Percentiles rank a stretch among this genome's conserved stretches.
These are phyloP conservation scores for Glycine latifolia DNA, from an alignment of 306 rosid genomes.

Conservation along the genomic window DNA sequence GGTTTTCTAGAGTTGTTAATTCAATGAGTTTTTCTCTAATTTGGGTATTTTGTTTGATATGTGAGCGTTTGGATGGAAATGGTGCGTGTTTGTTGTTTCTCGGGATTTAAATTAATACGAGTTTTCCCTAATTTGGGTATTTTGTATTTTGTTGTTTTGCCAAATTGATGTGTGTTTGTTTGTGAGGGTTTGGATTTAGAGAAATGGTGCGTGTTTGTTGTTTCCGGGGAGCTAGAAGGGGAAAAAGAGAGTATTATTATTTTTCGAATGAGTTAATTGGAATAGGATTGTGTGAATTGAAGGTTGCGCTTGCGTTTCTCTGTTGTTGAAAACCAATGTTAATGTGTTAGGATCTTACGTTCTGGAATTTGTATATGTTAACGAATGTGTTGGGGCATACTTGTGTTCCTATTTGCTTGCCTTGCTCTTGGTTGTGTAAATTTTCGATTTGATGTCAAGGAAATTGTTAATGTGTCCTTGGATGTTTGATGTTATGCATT, in stretches of 20 bases:
- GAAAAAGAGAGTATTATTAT: background rate
- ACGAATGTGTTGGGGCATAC: background rate
- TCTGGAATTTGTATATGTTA: background rate
- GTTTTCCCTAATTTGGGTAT: background rate
- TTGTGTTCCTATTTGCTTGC: background rate
- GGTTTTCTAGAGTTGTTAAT: background rate
- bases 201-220: background rate
- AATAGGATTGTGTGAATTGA: background rate
- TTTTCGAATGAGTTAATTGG: background rate
- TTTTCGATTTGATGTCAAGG: background rate
- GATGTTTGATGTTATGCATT: slow-evolving; percentile 3
- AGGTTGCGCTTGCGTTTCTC: slow-evolving; percentile 4
- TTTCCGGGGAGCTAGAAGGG: background rate
- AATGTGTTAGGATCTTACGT: background rate
- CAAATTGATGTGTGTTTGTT: background rate
- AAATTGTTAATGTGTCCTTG: background rate
- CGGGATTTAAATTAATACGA: no score
- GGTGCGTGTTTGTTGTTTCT: no score
- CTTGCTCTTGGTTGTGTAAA: background rate
- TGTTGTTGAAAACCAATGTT: background rate
- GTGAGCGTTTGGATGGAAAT: background rate
- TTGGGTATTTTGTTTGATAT: background rate
- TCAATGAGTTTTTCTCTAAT: background rate
- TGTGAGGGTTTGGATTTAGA: background rate
- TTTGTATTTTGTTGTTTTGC: background rate